Percentiles rank a stretch among this genome's conserved stretches.
These are phyloP conservation scores for Yamadazyma ubonensis DNA, from an alignment of 805 yeast species.

Conservation along the genomic window DNA sequence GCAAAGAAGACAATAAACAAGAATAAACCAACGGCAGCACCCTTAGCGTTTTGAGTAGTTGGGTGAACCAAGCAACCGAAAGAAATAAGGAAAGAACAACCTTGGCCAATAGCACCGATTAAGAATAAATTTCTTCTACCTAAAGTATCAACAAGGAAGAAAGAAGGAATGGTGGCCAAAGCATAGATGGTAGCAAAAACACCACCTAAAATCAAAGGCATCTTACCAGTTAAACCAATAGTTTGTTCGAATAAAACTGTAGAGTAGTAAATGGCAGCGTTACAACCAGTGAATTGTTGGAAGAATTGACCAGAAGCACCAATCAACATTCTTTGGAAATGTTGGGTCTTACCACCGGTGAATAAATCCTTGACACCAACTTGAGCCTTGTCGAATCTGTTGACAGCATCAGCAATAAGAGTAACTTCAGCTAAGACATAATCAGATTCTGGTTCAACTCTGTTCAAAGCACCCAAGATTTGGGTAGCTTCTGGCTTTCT, in stretches of 20 bases:
- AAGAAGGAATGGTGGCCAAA: slow-evolving; percentile 47
- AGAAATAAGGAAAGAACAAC: slow-evolving; percentile 37
- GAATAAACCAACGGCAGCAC: slow-evolving; percentile 47
- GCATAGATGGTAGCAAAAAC: slow-evolving; percentile 62
- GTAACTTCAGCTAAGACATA: slow-evolving; percentile 44
- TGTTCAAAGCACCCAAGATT: slow-evolving; percentile 41
- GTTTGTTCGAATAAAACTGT: slow-evolving; percentile 74
- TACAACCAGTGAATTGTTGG: slow-evolving; percentile 91
- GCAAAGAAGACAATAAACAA: slow-evolving; percentile 45
- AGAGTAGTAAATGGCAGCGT: slow-evolving; percentile 89
- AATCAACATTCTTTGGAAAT: slow-evolving; percentile 54
- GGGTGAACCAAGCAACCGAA: slow-evolving; percentile 38
- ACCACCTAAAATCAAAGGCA: slow-evolving; percentile 63
- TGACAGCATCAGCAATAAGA: slow-evolving; percentile 49
- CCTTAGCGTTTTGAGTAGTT: slow-evolving; percentile 37
- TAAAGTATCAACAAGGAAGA: slow-evolving; percentile 41
- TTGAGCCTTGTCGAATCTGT: slow-evolving; percentile 46
- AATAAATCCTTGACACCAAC: slow-evolving; percentile 45
- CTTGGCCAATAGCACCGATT: slow-evolving; percentile 45
- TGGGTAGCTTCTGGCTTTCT: slow-evolving; percentile 32
- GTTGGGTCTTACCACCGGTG: slow-evolving; percentile 58
- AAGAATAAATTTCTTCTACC: slow-evolving; percentile 48
- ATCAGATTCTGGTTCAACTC: slow-evolving; percentile 33
- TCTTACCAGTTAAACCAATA: slow-evolving; percentile 38
- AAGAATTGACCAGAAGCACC: slow-evolving; percentile 73